These are phyloP conservation scores for Phytopythium montanum DNA, from an alignment of 352 stramenopile genomes.

Conservation along the genomic window DNA sequence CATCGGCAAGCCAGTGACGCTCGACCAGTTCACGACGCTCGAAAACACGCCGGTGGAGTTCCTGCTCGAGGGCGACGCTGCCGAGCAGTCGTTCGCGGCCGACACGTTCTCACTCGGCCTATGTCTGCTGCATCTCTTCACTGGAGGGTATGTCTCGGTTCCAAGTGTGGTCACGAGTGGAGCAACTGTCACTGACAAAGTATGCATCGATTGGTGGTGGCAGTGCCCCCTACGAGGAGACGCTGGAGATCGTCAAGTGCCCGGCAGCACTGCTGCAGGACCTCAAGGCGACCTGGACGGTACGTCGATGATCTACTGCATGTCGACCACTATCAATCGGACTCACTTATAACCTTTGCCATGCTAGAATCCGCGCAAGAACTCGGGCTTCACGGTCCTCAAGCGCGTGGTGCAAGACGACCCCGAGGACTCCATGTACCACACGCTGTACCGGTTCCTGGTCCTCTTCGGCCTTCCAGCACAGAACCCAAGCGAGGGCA, in stretches of 20 bases:
- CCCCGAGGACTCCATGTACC: constrained; percentile 86
- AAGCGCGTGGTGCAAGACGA: constrained; percentile 52
- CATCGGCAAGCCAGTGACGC: constrained; percentile 88
- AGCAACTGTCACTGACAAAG: neutral
- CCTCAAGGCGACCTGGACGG: constrained; percentile 89
- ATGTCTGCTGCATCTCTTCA: constrained; percentile 96
- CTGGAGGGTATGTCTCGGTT: constrained; percentile 64
- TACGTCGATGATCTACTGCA: constrained; percentile 17
- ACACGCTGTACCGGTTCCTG: constrained; percentile 96
- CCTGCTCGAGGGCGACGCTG: constrained; percentile 90
- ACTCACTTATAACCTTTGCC: constrained; percentile 1
- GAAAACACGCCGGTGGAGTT: constrained; percentile 98
- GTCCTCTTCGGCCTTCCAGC: constrained; percentile 94
- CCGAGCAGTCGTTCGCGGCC: constrained; percentile 88
- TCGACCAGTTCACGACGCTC: constrained; percentile 97
- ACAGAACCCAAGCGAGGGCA: constrained; percentile 39
- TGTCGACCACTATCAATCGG: neutral
- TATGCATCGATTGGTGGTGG: constrained; percentile 3
- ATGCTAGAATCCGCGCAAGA: constrained; percentile 43
- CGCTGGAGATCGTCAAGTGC: constrained; percentile 92
- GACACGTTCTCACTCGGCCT: constrained; percentile 97
- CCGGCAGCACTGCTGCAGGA: constrained; percentile 79
- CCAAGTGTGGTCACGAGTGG: neutral
- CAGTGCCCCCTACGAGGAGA: constrained; percentile 97
- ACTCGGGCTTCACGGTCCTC: constrained; percentile 64